A percentile compares a stretch with the other conserved stretches of the same genome.
Conservation (phyloP, 2,329 filamentous ascomycete species). For the Aspergillus amoenus region DNA sequence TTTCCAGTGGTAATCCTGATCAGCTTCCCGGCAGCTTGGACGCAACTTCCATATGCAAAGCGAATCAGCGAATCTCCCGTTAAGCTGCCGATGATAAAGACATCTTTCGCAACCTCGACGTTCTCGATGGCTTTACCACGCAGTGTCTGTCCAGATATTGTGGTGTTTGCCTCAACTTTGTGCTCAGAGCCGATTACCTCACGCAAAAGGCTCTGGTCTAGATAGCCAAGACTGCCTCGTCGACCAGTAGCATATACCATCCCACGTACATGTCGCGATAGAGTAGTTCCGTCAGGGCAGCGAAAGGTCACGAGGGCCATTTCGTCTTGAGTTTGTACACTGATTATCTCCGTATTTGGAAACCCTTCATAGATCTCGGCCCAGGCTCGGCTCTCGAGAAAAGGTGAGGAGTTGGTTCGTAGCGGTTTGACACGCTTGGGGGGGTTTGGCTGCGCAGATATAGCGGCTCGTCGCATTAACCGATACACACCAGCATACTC, state of each 20-base stretch:
- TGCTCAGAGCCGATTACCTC: conserved; percentile 45
- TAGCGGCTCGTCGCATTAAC: conserved; percentile 56
- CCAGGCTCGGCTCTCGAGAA: conserved; percentile 52
- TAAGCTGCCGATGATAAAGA: conserved; percentile 60
- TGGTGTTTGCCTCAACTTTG: conserved; percentile 20
- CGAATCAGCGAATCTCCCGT: conserved; percentile 61
- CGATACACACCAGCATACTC: conserved; percentile 62
- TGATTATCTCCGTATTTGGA: conserved; percentile 52
- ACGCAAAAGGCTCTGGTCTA: conserved; percentile 46
- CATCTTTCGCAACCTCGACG: conserved; percentile 52
- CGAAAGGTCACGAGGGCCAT: conserved; percentile 45
- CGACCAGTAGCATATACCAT: conserved; percentile 58
- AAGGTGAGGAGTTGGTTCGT: conserved; percentile 44
- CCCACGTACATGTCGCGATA: conserved; percentile 49
- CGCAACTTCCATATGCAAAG: conserved; percentile 60
- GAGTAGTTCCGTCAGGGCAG: conserved; percentile 40
- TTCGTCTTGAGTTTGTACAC: conserved; percentile 32
- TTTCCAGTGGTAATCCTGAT: conserved; percentile 28
- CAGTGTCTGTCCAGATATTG: conserved; percentile 55
- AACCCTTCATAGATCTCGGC: conserved; percentile 54
- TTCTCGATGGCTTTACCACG: conserved; percentile 52
- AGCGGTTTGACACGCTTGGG: conserved; percentile 26
- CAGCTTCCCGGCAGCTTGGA: conserved; percentile 56
- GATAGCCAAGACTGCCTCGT: conserved; percentile 55
- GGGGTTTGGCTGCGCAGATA: conserved; percentile 20